Evolutionary conservation across 257 asterid species (phyloP).

Genomic region (Nicotiana otophora): DNA sequence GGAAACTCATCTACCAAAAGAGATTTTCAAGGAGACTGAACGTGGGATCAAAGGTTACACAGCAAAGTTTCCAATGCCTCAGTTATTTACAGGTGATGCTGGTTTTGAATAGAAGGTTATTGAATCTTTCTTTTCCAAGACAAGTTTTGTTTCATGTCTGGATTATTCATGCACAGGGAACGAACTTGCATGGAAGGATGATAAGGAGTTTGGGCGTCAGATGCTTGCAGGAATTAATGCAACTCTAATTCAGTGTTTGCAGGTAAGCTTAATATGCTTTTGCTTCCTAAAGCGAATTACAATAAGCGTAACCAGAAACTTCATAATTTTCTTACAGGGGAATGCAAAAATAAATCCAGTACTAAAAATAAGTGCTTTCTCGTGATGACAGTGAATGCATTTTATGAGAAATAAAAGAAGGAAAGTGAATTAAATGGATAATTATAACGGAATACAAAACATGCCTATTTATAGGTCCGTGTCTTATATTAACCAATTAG

Average conservation of each 20-base stretch:
- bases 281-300: neutral
- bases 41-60: slow-evolving; percentile 19
- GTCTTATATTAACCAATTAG: neutral
- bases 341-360: neutral
- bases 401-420: neutral
- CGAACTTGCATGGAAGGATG: slow-evolving; percentile 40
- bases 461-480: neutral
- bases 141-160: neutral
- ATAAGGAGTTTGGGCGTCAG: slow-evolving; percentile 40
- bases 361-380: neutral
- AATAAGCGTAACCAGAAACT: neutral
- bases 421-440: neutral
- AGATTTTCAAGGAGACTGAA: slow-evolving; percentile 28
- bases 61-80: slow-evolving; percentile 24
- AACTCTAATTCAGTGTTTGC: slow-evolving; percentile 32
- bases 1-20: slow-evolving; percentile 28
- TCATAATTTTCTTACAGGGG: neutral
- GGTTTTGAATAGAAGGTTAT: neutral
- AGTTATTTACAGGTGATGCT: slow-evolving; percentile 30
- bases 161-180: slow-evolving; percentile 22
- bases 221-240: slow-evolving; percentile 59
- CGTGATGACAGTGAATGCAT: neutral
- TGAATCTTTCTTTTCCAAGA: neutral
- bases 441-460: neutral
- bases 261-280: slow-evolving; percentile 14